Base-by-base conservation (phyloP, 495 filamentous ascomycete species). In the Xanthoparmelia taractica region DNA sequence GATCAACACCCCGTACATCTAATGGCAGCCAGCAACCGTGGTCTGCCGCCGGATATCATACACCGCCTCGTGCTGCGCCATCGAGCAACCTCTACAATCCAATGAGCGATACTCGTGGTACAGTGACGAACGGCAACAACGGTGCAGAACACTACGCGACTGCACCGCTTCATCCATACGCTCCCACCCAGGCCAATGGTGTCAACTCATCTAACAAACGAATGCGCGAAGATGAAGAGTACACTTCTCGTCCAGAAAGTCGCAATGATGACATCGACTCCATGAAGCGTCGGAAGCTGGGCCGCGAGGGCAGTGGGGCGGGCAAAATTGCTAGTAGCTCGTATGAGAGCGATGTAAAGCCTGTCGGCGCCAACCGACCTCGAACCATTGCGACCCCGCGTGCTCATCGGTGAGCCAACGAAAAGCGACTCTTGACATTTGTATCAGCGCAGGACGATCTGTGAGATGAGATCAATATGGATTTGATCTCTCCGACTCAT, bases 61-160 rank as follows among this genome's bases (percentile, higher is more conserved):
- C 91, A 1, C 90, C 94, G 55, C 94, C 92, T 40, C 85, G 91
- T 34, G 80, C 80, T 13, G 63, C 79, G 20, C 81, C 88, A 7
- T 84, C 89, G 0, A 91, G 90, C 74, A 94, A 86, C 67, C 77
- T 96, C 47, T 96, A 96, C 79, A 94, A 87, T 75, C 85, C 93
- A 54, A 92, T 96, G 73, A 92, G 86, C 69, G 91, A 93, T 73
- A 88, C 91, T 61, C 84, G 90, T 23, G 85, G 82, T 7, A 78
- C 84, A 2, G 76, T 84, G 11, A 72, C 78, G 23, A 93, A 92
- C 66, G 90, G 90, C 8, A 77, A 75, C 47, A 69, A 82, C 1
- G 68, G 75, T 33, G 76, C 78, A 1, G 90, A 92, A 70, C 83
- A 84, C 34, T 96, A 96, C 69, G 81, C 82, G 57, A 76, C 81